Base-by-base conservation (phyloP, 2,329 filamentous ascomycete genomes). In the Tolypocladium ophioglossoides region DNA sequence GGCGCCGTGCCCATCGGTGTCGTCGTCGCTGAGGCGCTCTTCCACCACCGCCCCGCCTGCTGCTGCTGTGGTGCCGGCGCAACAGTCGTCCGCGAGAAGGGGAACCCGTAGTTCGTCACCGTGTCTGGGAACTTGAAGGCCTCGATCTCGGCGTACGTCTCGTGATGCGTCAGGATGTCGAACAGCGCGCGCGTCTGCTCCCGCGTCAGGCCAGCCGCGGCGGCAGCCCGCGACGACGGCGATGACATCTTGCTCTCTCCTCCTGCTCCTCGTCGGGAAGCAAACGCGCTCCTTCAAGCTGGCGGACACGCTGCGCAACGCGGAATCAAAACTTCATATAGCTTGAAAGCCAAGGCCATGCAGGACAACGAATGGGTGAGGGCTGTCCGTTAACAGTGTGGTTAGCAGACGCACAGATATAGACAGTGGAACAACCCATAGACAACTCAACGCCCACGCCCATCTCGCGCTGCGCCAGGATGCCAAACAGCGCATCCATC, bases 131-230 rank as follows among this genome's bases (percentile, higher is more conserved):
- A 70, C 62, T 85, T 88, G 75, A 91, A 90, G 57, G 77, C 78
- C 64, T 86, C 79, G 57, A 90, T 87, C 68, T 94, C 88, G 14
- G 78, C 68, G 61, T 84, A 85, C 1, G 79, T 80, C 66, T 83
- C 74, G 58, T 78, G 64, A 61, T 84, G 81, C 35, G 78, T 78
- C 53, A 84, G 74, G 52, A 84, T 81, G 62, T 84, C 78, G 58
- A 84, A 76, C 18, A 84, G 73, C 16, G 80, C 79, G 51, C 71
- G 70, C 9, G 75, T 68, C 60, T 83, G 80, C 56, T 67, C 63
- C 24, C 62, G 58, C 41, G 64, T 66, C 48, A 71, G 64, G 40
- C 20, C 30, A 16, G 16, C n/a, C n/a, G n/a, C 40, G 3, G 18
- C 22, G 7, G n/a, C 32, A n/a, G 39, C n/a, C 37, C 7, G 50